Percentiles rank a stretch among this genome's conserved stretches.
Evolutionary conservation across 2,329 filamentous ascomycete species (phyloP).

Genomic region (Xylariaceae sp.): DNA sequence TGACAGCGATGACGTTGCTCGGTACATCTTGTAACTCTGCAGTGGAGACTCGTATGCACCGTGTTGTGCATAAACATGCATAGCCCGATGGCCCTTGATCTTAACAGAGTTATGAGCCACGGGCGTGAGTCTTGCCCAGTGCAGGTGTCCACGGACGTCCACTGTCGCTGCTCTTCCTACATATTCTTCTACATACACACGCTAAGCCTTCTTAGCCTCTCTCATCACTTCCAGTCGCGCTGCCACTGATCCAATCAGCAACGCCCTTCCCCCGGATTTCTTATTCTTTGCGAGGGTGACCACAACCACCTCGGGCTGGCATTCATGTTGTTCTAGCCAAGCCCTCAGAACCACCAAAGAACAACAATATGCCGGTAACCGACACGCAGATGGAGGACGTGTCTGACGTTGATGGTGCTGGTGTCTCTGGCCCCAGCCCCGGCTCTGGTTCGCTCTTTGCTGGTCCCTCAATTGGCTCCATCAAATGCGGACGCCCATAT

Average conservation of each 20-base stretch:
- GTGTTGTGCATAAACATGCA: neutral
- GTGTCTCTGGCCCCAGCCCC: conserved; percentile 6
- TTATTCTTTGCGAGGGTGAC: neutral
- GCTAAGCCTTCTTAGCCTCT: neutral
- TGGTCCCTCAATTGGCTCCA: conserved; percentile 26
- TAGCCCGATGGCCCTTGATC: neutral
- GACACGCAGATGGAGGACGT: conserved; percentile 11
- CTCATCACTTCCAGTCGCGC: neutral
- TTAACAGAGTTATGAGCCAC: neutral
- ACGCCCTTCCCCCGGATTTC: neutral
- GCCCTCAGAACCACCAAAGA: neutral
- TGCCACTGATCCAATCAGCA: neutral
- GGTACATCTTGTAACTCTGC: no score
- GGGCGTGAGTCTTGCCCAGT: neutral
- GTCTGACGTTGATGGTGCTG: conserved; percentile 12
- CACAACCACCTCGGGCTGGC: neutral
- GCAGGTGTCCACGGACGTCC: no score
- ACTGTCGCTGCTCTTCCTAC: no score
- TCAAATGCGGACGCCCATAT: conserved; percentile 56
- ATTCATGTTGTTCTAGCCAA: conserved; percentile 5
- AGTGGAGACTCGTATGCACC: neutral
- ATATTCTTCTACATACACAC: neutral
- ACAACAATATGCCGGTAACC: conserved; percentile 13
- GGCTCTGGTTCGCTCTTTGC: conserved; percentile 5
- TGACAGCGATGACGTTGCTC: neutral